Percentiles rank a stretch among this genome's conserved stretches.
Conservation (phyloP, 768 basidiomycete species). For the Suillus clintonianus region DNA sequence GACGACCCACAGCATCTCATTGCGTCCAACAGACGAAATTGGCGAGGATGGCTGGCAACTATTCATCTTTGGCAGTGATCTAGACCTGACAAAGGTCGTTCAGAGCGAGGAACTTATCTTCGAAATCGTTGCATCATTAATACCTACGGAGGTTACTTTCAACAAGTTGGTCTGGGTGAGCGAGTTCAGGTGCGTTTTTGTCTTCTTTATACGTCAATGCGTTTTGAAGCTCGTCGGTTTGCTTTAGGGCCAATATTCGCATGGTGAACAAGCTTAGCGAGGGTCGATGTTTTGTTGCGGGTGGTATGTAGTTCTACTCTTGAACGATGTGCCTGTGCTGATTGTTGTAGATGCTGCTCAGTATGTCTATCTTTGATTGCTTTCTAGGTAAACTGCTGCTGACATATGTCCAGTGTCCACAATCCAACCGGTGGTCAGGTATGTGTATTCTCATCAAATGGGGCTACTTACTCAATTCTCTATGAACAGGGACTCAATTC, state of each 20-base stretch:
- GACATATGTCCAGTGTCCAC: neutral
- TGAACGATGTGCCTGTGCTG: neutral
- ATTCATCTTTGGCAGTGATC: neutral
- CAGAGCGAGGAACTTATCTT: conserved; percentile 28
- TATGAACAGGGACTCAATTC: conserved; percentile 38
- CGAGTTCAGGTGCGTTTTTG: conserved; percentile 27
- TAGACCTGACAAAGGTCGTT: conserved; percentile 17
- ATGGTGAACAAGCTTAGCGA: neutral
- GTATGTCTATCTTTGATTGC: neutral
- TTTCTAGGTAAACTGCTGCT: neutral
- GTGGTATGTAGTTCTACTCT: neutral
- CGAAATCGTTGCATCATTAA: conserved; percentile 22
- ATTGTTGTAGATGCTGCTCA: neutral
- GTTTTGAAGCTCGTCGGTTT: neutral
- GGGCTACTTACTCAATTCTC: no score
- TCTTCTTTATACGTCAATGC: neutral
- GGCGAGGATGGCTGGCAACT: conserved; percentile 25
- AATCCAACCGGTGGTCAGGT: neutral
- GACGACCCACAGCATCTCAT: conserved; percentile 1
- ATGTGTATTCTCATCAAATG: neutral
- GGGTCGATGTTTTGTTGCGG: neutral
- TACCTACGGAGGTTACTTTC: conserved; percentile 23
- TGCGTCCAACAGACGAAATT: conserved; percentile 21
- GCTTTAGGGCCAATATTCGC: neutral
- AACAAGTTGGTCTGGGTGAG: conserved; percentile 27